Base-by-base conservation (phyloP, 257 asterid species). In the Coffea canephora region DNA sequence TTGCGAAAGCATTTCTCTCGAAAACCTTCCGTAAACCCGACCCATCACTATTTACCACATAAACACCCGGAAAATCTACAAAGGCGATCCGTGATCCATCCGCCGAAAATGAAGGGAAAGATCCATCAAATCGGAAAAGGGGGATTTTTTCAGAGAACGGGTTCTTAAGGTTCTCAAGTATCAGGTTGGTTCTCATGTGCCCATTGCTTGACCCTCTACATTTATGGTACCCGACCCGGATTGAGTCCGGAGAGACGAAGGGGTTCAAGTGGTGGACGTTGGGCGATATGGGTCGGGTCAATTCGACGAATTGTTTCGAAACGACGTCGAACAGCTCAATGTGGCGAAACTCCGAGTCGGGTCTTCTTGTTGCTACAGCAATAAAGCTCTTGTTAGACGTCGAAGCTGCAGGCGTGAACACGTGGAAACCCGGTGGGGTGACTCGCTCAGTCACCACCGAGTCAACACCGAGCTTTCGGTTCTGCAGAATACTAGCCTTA, bases 361-460 rank as follows among this genome's bases (percentile, higher is more conserved):
- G 70, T 72, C 98, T 81, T 80, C 98, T 86, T 0, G 97, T 93
- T 15, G 98, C 98, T 36, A 95, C 89, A 0, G 91, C 98, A 41
- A 95, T 89, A 79, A 93, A 83, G 83, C 87, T 89, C 83, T 83
- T 89, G 77, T 93, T 78, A 9, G 85, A 62, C 0, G 67, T 19
- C 1, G 91, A 90, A 77, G 92, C 96, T 0, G 98, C 91, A 4
- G 98, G 98, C 36, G 98, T 95, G 90, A 95, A 95, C 62, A 92
- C 97, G 89, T 95, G 98, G 19, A 91, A 72, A 84, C 98, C 98
- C 74, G 92, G 95, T 48, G 97, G 98, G 2, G 98, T 95, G 81
- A 93, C 87, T 75, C 98, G 85, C 73, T 75, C 81, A 39, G 82
- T 89, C 49, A 73, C 82, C 31, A 89, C 90, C 41, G 97, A 87